Conservation (phyloP, 1,139 yeast genomes). For the Arxiozyma slooffiae region DNA sequence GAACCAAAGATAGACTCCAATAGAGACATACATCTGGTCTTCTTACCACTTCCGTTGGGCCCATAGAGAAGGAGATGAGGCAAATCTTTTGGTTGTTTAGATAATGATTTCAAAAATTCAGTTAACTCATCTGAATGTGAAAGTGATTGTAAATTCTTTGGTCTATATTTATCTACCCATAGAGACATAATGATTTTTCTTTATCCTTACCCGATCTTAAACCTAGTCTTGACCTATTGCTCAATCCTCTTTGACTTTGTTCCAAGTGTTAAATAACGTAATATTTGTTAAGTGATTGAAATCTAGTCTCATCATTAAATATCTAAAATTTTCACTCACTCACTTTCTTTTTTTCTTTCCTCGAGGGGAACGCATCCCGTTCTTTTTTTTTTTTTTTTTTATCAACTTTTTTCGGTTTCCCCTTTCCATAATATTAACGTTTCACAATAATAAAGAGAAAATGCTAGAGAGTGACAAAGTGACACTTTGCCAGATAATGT, state of each 20-base stretch:
- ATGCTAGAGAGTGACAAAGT: too few species aligned
- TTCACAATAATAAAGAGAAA: background rate
- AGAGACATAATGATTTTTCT: constrained; percentile 50
- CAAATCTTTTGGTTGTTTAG: constrained; percentile 45
- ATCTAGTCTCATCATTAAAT: background rate
- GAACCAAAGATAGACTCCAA: constrained; percentile 73
- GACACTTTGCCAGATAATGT: too few species aligned
- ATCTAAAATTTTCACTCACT: background rate
- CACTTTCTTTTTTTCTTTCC: background rate
- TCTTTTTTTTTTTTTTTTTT: too few species aligned
- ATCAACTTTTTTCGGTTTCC: background rate
- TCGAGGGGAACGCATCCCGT: background rate
- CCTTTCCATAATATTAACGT: background rate
- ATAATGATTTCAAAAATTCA: constrained; percentile 48
- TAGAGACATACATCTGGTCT: constrained; percentile 81
- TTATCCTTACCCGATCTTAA: too few species aligned
- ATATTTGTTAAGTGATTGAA: too few species aligned
- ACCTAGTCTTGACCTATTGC: background rate
- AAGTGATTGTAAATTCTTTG: constrained; percentile 52
- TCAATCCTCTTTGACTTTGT: background rate
- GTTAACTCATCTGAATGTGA: constrained; percentile 63
- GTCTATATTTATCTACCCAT: constrained; percentile 95
- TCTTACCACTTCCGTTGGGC: constrained; percentile 95
- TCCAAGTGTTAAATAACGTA: too few species aligned
- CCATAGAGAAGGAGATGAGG: constrained; percentile 92